phyloP scores from a whole-genome alignment of 108 stramenopile species.

The Ochromonas danica region DNA sequence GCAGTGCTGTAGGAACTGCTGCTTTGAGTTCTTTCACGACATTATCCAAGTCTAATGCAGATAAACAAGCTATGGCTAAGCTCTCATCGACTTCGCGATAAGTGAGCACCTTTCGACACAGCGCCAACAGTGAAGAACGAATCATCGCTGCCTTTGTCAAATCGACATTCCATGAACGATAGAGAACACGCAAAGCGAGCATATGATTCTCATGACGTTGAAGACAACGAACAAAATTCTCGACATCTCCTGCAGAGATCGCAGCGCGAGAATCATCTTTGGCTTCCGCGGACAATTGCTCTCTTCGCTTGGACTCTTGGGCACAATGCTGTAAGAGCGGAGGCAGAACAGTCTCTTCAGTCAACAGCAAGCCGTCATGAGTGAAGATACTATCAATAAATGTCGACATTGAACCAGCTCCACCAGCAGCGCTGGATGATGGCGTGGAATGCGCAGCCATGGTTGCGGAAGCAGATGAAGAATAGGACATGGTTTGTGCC shows the following conservation, averaged over 20 bases:
- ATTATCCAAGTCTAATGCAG: not conserved
- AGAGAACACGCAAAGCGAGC: not conserved
- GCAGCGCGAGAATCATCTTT: not conserved
- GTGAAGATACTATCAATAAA: not conserved
- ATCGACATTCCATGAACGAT: not conserved
- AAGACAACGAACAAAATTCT: not conserved
- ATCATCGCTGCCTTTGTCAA: not conserved
- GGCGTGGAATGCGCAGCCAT: no score
- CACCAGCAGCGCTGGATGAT: no score
- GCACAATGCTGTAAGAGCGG: not conserved
- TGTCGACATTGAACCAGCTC: not conserved
- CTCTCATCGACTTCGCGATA: conserved; percentile 20
- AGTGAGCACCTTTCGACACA: conserved; percentile 18
- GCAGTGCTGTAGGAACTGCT: conserved; percentile 14
- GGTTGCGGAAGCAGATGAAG: no score
- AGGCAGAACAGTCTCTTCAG: not conserved
- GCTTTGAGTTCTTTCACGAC: conserved; percentile 4
- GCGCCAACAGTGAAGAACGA: conserved; percentile 1
- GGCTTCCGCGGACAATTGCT: not conserved
- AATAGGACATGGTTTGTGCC: no score
- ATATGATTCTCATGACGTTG: conserved; percentile 22
- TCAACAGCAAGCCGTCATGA: not conserved
- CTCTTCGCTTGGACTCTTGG: not conserved
- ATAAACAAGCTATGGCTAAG: conserved; percentile 30
- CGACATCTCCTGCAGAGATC: not conserved